Evolutionary conservation across 2,329 filamentous ascomycete species (phyloP).

Genomic region (Fusarium brachygibbosum): DNA sequence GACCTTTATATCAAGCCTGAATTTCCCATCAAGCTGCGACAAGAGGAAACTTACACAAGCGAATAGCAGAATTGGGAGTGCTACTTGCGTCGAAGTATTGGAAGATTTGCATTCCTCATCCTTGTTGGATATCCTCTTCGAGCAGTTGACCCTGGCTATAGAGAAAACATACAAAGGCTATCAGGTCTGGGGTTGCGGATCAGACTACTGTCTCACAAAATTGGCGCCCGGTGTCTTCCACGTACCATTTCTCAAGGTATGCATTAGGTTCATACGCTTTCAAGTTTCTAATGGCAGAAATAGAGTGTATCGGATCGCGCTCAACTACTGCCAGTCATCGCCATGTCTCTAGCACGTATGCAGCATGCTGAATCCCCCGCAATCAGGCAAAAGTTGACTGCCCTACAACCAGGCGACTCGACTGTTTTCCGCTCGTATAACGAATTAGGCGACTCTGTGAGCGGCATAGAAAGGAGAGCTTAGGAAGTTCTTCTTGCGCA

Average conservation of each 20-base stretch:
- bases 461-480: conserved; percentile 33
- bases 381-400: conserved; percentile 50
- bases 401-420: background rate
- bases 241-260: conserved; percentile 54
- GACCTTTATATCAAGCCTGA: conserved; percentile 48
- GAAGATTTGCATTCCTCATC: conserved; percentile 14
- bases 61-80: background rate
- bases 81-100: conserved; percentile 8
- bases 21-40: conserved; percentile 5
- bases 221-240: conserved; percentile 56
- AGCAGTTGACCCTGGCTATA: conserved; percentile 48
- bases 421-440: background rate
- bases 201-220: conserved; percentile 44
- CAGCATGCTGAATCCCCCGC: conserved; percentile 53
- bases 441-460: background rate
- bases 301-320: conserved; percentile 49
- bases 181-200: conserved; percentile 27
- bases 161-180: conserved; percentile 43
- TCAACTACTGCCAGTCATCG: conserved; percentile 48
- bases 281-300: conserved; percentile 18
- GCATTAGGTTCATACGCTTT: background rate
- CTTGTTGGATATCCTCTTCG: conserved; percentile 42
- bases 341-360: conserved; percentile 53
- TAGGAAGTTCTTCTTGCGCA: conserved; percentile 48
- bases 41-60: background rate